Conservation (phyloP, 2,329 filamentous ascomycete species). For the Hymenoscyphus salicellus region DNA sequence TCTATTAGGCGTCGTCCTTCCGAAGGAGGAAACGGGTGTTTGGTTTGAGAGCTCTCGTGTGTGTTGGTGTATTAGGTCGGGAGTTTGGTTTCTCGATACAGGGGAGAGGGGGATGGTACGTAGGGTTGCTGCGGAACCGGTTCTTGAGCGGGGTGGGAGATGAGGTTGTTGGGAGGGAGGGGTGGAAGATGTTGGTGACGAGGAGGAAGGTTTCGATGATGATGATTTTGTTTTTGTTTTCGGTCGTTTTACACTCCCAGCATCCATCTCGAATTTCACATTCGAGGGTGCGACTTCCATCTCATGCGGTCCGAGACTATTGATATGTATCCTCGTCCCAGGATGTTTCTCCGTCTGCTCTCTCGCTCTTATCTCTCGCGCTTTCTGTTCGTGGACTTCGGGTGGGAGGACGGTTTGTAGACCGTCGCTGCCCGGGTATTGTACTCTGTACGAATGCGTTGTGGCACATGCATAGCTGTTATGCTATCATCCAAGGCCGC, state of each 20-base stretch:
- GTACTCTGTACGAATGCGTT: no score
- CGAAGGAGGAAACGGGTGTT: not conserved
- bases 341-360: conserved; percentile 2
- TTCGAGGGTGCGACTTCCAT: conserved; percentile 6
- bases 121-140: not conserved
- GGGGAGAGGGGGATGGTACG: not conserved
- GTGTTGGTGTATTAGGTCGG: conserved; percentile 1
- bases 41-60: not conserved
- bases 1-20: not conserved
- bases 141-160: not conserved
- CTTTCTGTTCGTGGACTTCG: conserved; percentile 5
- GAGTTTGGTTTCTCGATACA: not conserved
- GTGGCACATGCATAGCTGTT: no score
- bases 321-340: not conserved
- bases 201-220: not conserved
- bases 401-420: conserved; percentile 7
- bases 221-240: not conserved
- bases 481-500: no score
- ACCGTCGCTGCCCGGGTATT: conserved; percentile 9
- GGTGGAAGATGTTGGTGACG: not conserved
- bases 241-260: conserved; percentile 2
- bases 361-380: not conserved
- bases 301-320: conserved; percentile 8
- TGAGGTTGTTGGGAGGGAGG: not conserved
- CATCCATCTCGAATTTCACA: conserved; percentile 10